phyloP scores from a whole-genome alignment of 306 rosid species.

The Ammopiptanthus mongolicus region DNA sequence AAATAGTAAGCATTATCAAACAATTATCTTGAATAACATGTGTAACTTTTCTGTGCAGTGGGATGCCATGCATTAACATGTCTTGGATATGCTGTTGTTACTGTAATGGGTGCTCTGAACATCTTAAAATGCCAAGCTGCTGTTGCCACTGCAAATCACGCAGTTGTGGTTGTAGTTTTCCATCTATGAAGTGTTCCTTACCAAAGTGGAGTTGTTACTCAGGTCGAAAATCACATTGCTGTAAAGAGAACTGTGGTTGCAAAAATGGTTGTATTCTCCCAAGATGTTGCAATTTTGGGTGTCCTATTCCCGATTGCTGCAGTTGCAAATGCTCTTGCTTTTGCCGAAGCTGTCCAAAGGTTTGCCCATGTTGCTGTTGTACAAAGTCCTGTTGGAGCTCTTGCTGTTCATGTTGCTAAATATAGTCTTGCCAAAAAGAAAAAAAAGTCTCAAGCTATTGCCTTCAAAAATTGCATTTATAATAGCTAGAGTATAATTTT shows the following conservation, averaged over 20 bases:
- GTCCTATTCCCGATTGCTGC: conserved; percentile 46
- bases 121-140: conserved; percentile 36
- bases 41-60: conserved; percentile 34
- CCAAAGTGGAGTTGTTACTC: conserved; percentile 45
- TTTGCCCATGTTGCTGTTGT: conserved; percentile 39
- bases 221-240: conserved; percentile 34
- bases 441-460: background rate
- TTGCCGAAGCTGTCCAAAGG: conserved; percentile 48
- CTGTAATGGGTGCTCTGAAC: conserved; percentile 38
- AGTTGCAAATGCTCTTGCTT: conserved; percentile 47
- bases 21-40: background rate
- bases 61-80: conserved; percentile 47
- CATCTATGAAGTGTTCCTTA: conserved; percentile 34
- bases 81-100: conserved; percentile 63
- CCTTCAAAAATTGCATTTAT: conserved; percentile 2
- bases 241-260: conserved; percentile 36
- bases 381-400: conserved; percentile 52
- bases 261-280: conserved; percentile 18
- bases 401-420: conserved; percentile 42
- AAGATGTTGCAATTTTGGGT: conserved; percentile 37
- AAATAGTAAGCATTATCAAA: background rate
- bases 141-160: conserved; percentile 17
- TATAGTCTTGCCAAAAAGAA: background rate
- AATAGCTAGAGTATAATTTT: conserved; percentile 22
- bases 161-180: conserved; percentile 20